Evolutionary conservation across 1,284 basidiomycete genomes (phyloP), one percentile per base, ranked within the genome.

Genomic region (Testicularia cyperi): DNA sequence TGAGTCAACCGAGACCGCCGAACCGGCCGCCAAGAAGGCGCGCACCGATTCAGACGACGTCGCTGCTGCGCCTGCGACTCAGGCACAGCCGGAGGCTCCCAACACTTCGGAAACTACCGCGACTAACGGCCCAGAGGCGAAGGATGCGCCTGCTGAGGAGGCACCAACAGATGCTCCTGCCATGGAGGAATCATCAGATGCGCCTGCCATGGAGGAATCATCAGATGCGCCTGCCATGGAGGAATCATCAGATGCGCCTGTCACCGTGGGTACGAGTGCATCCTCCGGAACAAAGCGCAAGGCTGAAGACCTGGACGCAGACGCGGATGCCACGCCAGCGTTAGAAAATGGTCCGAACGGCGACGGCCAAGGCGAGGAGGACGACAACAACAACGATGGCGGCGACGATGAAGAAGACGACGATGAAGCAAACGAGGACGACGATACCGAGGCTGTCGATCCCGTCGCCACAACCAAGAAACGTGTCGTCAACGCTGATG

Each of bases 271-370:
- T 9, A 15, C 30, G 8, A 19, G 24, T 25, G 23, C 34, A 16
- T 45, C 85, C 32, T 77, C 78, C 46, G n/a, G n/a, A n/a, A n/a
- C n/a, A n/a, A 92, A 94, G 79, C 84, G 90, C 22, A 86, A 83
- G 65, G 82, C 82, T 35, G 83, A 85, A 20, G 84, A 80, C 27
- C 60, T 57, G 12, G 65, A 63, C 19, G 45, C 46, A 9, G 38
- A 45, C 7, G 28, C 19, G 20, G 44, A 28, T 2, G 56, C 24
- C 20, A 40, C 20, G n/a, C 14, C 32, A 6, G 43, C n/a, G n/a
- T n/a, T 36, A 20, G 37, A 28, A 16, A 15, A 40, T 5, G 38
- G 38, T 16, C 42, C 28, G 25, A 23, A 47, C 5, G 40, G 12
- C 13, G 44, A 51, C 20, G 52, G 34, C 12, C 46, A 57, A 32